A percentile compares a stretch with the other conserved stretches of the same genome.
Conservation (phyloP, 1,284 basidiomycete species). For the Quambalaria eucalypti region DNA sequence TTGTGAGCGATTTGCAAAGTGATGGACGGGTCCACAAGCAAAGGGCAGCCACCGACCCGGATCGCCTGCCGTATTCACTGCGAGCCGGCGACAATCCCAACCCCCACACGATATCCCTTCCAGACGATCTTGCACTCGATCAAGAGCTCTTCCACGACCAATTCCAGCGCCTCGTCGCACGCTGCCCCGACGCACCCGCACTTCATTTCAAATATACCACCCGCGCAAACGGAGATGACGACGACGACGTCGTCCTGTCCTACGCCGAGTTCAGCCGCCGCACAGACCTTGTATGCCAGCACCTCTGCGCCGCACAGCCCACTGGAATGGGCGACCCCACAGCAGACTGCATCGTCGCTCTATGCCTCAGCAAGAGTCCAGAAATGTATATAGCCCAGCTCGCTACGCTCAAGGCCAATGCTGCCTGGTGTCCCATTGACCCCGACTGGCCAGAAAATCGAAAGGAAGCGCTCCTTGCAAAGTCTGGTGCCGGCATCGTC, state of each 20-base stretch:
- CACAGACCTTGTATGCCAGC: constrained; percentile 2
- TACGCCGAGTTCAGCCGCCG: constrained; percentile 31
- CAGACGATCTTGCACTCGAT: constrained; percentile 10
- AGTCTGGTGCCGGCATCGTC: constrained; percentile 35
- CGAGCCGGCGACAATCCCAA: constrained; percentile 22
- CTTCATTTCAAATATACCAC: constrained; percentile 35
- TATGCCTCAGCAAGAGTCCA: constrained; percentile 36
- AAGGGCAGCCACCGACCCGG: background rate
- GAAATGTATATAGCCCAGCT: constrained; percentile 39
- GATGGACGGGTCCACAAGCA: background rate
- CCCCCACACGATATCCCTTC: background rate
- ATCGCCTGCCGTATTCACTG: constrained; percentile 6
- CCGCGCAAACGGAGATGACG: constrained; percentile 5
- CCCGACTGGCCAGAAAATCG: constrained; percentile 42
- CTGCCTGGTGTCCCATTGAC: constrained; percentile 48
- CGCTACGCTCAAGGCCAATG: constrained; percentile 42
- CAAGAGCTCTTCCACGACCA: constrained; percentile 27
- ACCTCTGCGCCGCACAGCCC: background rate
- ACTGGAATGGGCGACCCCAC: too few species aligned
- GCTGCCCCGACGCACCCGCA: constrained; percentile 18
- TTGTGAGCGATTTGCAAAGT: background rate
- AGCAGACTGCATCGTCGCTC: constrained; percentile 29
- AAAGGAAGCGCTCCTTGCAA: constrained; percentile 41
- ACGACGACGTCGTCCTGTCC: constrained; percentile 19
- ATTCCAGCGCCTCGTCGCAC: constrained; percentile 24